Conservation (phyloP, 1,284 basidiomycete species). For the Trametes hirsuta region DNA sequence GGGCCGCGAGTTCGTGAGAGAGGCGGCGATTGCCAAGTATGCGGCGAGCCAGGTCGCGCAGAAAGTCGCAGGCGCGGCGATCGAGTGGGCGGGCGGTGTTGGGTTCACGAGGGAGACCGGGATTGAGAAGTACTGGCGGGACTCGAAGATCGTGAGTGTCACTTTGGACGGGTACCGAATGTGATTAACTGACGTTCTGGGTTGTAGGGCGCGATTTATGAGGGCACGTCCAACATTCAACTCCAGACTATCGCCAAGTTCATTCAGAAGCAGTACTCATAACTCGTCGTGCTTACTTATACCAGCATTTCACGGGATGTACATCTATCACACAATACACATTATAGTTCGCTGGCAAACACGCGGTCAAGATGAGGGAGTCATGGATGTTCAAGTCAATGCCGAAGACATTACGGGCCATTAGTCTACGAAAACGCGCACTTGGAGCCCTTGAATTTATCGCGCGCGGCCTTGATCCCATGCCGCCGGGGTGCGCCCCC, state of each 20-base stretch:
- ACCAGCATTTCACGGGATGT: too few relatives aligned
- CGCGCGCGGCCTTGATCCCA: too few relatives aligned
- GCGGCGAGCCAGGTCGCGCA: slow-evolving; percentile 90
- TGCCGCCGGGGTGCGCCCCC: too few relatives aligned
- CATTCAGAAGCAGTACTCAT: slow-evolving; percentile 80
- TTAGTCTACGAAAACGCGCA: too few relatives aligned
- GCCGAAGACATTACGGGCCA: too few relatives aligned
- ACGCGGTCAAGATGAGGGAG: too few relatives aligned
- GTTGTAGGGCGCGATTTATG: slow-evolving; percentile 85
- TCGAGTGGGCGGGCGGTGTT: slow-evolving; percentile 97
- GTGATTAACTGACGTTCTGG: neutral
- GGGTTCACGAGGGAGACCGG: slow-evolving; percentile 96
- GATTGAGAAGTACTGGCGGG: slow-evolving; percentile 93
- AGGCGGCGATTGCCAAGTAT: slow-evolving; percentile 97
- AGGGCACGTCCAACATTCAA: slow-evolving; percentile 97
- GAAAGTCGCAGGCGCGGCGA: slow-evolving; percentile 84
- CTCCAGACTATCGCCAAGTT: slow-evolving; percentile 95
- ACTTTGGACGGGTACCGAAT: neutral
- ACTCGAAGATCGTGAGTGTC: slow-evolving; percentile 87
- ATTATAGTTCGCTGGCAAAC: neutral
- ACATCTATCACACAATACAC: neutral
- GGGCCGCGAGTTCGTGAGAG: slow-evolving; percentile 84
- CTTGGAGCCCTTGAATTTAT: too few relatives aligned
- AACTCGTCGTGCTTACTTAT: neutral
- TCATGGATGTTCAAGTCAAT: too few relatives aligned